These are phyloP conservation scores for Toxicodendron radicans DNA, from an alignment of 345 rosid species.

Conservation along the genomic window DNA sequence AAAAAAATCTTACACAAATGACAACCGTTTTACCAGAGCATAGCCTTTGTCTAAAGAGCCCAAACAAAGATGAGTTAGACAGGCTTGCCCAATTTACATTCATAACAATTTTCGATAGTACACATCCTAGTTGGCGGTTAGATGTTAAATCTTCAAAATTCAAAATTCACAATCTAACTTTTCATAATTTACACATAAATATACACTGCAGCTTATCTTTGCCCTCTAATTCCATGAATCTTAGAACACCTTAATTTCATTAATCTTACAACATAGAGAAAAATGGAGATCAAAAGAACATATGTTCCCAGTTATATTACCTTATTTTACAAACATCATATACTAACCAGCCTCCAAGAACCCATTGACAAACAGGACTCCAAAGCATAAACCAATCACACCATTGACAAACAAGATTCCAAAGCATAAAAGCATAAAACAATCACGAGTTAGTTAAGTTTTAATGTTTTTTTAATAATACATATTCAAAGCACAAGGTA, in stretches of 20 bases:
- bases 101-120: not conserved
- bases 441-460: too few relatives aligned
- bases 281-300: not conserved
- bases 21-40: not conserved
- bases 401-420: too few relatives aligned
- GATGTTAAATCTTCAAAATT: not conserved
- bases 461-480: too few relatives aligned
- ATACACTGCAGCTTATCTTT: not conserved
- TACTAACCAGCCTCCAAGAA: not conserved
- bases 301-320: not conserved
- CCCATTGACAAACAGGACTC: too few relatives aligned
- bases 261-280: not conserved
- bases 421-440: too few relatives aligned
- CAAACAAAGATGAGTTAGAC: constrained; percentile 2
- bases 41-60: not conserved
- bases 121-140: too few relatives aligned
- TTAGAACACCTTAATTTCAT: not conserved
- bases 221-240: not conserved
- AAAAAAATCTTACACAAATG: too few relatives aligned
- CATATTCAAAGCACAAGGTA: too few relatives aligned
- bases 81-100: not conserved
- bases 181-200: too few relatives aligned
- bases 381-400: too few relatives aligned
- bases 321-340: not conserved
- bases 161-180: not conserved